These are phyloP conservation scores for Annulohypoxylon nitens DNA, from an alignment of 495 filamentous ascomycete genomes.

Conservation along the genomic window DNA sequence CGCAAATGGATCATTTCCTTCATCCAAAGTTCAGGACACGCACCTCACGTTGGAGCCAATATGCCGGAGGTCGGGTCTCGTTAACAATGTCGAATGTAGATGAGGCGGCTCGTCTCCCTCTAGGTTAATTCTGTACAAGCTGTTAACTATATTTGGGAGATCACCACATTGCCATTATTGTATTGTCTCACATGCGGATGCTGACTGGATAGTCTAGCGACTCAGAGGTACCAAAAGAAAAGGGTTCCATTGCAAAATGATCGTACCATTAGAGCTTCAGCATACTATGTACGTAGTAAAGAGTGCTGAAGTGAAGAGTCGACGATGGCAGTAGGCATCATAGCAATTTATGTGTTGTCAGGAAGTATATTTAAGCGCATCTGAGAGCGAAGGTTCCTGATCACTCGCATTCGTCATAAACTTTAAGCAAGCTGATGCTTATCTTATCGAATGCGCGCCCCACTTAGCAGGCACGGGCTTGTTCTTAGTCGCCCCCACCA, in stretches of 20 bases:
- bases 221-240: conserved; percentile 91
- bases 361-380: background rate
- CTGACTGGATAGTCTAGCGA: conserved; percentile 80
- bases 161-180: conserved; percentile 38
- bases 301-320: background rate
- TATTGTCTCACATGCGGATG: conserved; percentile 77
- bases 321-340: background rate
- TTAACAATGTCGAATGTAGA: conserved; percentile 80
- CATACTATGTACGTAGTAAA: background rate
- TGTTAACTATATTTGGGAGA: conserved; percentile 22
- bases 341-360: background rate
- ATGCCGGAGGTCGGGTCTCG: conserved; percentile 82
- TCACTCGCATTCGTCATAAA: conserved; percentile 1
- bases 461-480: background rate
- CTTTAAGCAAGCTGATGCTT: background rate
- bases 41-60: conserved; percentile 81
- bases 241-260: conserved; percentile 79
- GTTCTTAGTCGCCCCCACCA: background rate
- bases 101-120: conserved; percentile 88
- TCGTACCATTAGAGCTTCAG: conserved; percentile 25
- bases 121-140: conserved; percentile 74
- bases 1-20: too few species aligned
- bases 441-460: background rate
- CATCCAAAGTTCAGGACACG: background rate
- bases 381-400: background rate